Conservation (phyloP, 129 eudicot species). For the Gnaphalium uliginosum region DNA sequence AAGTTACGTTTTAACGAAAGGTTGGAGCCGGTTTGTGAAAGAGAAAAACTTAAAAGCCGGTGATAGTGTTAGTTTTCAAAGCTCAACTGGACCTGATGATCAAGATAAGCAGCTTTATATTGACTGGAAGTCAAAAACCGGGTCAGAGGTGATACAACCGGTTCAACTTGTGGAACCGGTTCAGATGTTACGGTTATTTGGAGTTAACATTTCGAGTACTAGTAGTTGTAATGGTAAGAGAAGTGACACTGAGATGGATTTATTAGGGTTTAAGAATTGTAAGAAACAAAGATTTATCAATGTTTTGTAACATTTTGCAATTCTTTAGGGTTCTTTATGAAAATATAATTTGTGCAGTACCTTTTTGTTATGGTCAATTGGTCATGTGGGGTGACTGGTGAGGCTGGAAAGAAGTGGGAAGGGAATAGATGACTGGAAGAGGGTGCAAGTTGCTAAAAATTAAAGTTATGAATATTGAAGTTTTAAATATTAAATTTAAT, state of each 20-base stretch:
- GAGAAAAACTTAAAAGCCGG: slow-evolving; percentile 86
- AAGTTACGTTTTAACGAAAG: slow-evolving; percentile 83
- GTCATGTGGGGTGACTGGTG: slow-evolving; percentile 19
- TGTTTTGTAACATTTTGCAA: slow-evolving; percentile 46
- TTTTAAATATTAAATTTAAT: neutral
- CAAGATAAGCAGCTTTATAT: slow-evolving; percentile 54
- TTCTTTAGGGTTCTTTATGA: slow-evolving; percentile 17
- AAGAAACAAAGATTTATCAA: slow-evolving; percentile 68
- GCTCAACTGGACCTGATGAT: slow-evolving; percentile 59
- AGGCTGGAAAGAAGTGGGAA: slow-evolving; percentile 26
- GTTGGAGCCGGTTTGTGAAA: slow-evolving; percentile 94
- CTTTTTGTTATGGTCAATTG: slow-evolving; percentile 8
- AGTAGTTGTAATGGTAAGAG: slow-evolving; percentile 52
- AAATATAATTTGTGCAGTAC: neutral
- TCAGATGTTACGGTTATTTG: slow-evolving; percentile 69
- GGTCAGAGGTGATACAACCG: slow-evolving; percentile 10
- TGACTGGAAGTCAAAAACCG: slow-evolving; percentile 54
- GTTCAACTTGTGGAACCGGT: slow-evolving; percentile 36
- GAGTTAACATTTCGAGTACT: slow-evolving; percentile 69
- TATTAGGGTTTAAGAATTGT: slow-evolving; percentile 47
- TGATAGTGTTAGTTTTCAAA: slow-evolving; percentile 60
- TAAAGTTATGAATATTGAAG: slow-evolving; percentile 7
- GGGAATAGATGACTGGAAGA: slow-evolving; percentile 15
- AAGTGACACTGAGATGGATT: slow-evolving; percentile 42
- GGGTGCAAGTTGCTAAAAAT: slow-evolving; percentile 23